Conservation (phyloP, 2,329 filamentous ascomycete genomes). For the Calonectria crousiana region DNA sequence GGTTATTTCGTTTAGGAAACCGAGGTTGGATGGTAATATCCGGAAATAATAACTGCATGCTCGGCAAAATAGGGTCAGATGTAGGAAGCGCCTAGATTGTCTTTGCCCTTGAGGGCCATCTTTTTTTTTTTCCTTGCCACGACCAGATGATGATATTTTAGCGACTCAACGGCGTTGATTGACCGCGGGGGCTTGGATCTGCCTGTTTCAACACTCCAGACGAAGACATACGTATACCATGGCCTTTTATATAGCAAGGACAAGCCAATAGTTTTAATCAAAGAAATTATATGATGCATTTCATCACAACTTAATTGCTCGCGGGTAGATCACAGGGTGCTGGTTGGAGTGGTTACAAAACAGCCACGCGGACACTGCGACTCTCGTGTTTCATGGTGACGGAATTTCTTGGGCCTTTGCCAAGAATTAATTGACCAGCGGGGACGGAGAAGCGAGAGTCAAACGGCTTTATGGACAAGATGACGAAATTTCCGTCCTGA, state of each 20-base stretch:
- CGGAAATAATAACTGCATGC: neutral
- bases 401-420: conserved; percentile 2
- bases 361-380: neutral
- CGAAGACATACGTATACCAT: conserved; percentile 1
- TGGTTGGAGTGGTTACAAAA: neutral
- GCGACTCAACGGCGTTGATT: conserved; percentile 37
- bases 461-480: conserved; percentile 2
- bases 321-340: neutral
- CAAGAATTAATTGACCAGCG: conserved; percentile 25
- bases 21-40: neutral
- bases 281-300: conserved; percentile 3
- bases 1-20: neutral
- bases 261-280: conserved; percentile 1
- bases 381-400: neutral
- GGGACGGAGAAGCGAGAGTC: neutral
- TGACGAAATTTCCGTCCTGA: neutral
- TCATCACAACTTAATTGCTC: neutral
- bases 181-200: conserved; percentile 27
- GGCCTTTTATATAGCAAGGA: neutral
- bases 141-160: conserved; percentile 35
- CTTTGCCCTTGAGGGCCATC: conserved; percentile 19
- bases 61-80: neutral
- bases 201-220: conserved; percentile 38
- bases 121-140: conserved; percentile 18
- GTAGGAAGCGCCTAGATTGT: conserved; percentile 33